Base-by-base conservation (phyloP, 2,329 filamentous ascomycete species). In the Trichocomaceae sp. region DNA sequence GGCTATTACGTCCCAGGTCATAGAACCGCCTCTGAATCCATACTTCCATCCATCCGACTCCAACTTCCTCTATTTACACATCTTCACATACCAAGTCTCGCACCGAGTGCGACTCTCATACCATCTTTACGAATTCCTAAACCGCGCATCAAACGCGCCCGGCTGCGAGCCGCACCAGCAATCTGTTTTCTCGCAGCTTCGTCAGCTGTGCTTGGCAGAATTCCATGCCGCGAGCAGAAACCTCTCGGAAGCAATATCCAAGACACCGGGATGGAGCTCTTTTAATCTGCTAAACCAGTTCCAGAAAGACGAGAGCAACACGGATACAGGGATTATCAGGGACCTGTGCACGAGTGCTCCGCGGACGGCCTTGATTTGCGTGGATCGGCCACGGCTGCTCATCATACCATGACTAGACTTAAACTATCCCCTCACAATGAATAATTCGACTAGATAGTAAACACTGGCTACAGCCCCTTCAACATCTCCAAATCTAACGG, bases 401-500 rank as follows among this genome's bases (percentile, higher is more conserved):
- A 35, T 35, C 10, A 35, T 35, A 35, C 31, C 31, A 35, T 35
- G 13, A 35, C 13, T 35, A 13, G 12, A 35, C 5, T 35, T 4
- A 7, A 22, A 44, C 5, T 8, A 44, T 26, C 23, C n/a, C n/a
- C n/a, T n/a, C n/a, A n/a, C n/a, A n/a, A n/a, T n/a, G n/a, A n/a
- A n/a, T n/a, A n/a, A n/a, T n/a, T n/a, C n/a, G n/a, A n/a, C n/a
- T n/a, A n/a, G n/a, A n/a, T n/a, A n/a, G n/a, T n/a, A n/a, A n/a
- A 26, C 3, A 26, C 23, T 26, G 7, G 23, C 19, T 48, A 26
- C 9, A 35, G 7, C 52, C 64, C 39, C 56, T 69, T 71, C 26
- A 76, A 72, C 2, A 72, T 0, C 31, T 66, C 60, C 59, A 74
- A 58, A 64, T 76, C 73, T 59, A 77, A 62, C 22, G 73, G 73